Base-by-base conservation (phyloP, 768 basidiomycete species). In the Kondoa subrosea region DNA sequence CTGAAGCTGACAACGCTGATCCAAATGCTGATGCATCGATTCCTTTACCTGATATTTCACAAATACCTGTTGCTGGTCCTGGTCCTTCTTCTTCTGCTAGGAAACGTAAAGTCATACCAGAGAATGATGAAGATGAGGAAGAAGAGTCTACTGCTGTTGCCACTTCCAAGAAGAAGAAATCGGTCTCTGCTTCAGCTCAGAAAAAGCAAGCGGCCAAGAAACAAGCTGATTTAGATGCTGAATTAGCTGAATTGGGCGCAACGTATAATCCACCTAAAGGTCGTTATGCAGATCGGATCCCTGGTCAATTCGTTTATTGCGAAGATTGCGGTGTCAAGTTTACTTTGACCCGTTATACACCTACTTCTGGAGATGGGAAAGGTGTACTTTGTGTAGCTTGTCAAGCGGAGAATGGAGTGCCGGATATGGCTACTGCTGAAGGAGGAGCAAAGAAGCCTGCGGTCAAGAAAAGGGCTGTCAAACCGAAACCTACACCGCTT, bases 371-470 rank as follows among this genome's bases (percentile, higher is more conserved):
- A 26, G 57, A 67, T 92, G 91, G 91, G 84, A 73, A 96, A 93
- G 90, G 89, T 0, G 90, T 82, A 71, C 82, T 97, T 26, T 99
- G 93, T 75, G 85, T 90, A 72, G 77, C 79, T 8, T 99, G 93
- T 76, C 84, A 86, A 1, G 89, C 88, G 73, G 81, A 83, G 0
- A 67, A 82, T 84, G 1, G 90, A 88, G 61, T 59, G 16, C 32
- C 29, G 16, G 12, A 57, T 29, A 21, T 40, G 58, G 72, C 72
- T n/a, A 34, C 61, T n/a, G 50, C 69, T 71, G 64, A 70, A 70
- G 58, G 58, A 66, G 57, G 86, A 83, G 71, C 77, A 81, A 80
- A 80, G 1, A 87, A 90, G 33, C n/a, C n/a, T n/a, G n/a, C n/a
- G n/a, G n/a, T n/a, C n/a, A 87, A 82, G 74, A 83, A 87, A 21